Evolutionary conservation across 202 grass and related monocot genomes (phyloP).

Genomic region (Setaria viridis): DNA sequence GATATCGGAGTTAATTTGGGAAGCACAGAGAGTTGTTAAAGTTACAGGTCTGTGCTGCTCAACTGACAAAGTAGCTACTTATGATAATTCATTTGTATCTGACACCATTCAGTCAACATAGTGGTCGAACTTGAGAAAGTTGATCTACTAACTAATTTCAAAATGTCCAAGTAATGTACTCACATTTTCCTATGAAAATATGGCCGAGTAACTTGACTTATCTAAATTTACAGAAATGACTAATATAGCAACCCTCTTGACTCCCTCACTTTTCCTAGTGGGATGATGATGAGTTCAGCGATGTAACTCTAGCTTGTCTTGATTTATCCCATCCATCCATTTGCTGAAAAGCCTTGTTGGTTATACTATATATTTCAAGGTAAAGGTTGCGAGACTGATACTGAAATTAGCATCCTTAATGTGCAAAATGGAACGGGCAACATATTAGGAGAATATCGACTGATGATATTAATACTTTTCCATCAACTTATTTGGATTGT

Average conservation of each 20-base stretch:
- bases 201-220: not conserved
- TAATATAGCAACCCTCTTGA: not conserved
- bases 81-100: conserved; percentile 10
- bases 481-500: not conserved
- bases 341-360: not conserved
- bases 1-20: not conserved
- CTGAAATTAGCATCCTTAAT: conserved; percentile 1
- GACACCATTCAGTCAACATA: not conserved
- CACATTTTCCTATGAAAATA: conserved; percentile 19
- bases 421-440: not conserved
- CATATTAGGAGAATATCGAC: not conserved
- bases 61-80: conserved; percentile 4
- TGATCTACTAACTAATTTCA: conserved; percentile 4
- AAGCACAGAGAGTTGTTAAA: not conserved
- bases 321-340: not conserved
- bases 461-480: not conserved
- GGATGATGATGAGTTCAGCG: conserved; percentile 1
- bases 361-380: not conserved
- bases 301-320: conserved; percentile 9
- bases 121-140: conserved; percentile 10
- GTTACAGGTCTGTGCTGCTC: not conserved
- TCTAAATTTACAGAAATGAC: conserved; percentile 37
- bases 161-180: conserved; percentile 5
- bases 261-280: not conserved
- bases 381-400: not conserved